Evolutionary conservation across 305 asterid genomes (phyloP).

Genomic region (Fraxinus xanthoxyloides): DNA sequence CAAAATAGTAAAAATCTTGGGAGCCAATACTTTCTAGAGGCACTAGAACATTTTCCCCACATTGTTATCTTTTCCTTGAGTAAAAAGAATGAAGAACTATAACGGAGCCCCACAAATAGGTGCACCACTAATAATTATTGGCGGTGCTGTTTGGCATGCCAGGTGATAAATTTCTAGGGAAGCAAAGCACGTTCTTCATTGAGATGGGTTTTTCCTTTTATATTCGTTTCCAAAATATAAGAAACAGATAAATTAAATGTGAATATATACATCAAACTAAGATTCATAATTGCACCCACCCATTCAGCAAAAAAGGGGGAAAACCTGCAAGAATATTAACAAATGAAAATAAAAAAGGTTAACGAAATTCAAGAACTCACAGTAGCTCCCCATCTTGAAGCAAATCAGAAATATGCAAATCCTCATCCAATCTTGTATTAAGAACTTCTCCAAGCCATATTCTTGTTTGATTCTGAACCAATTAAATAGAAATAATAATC

Average conservation of each 20-base stretch:
- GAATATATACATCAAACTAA: background rate
- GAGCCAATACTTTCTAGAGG: background rate
- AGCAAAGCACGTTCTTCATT: background rate
- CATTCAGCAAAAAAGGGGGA: background rate
- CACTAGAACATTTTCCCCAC: background rate
- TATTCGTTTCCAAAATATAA: background rate
- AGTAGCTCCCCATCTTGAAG: conserved; percentile 91
- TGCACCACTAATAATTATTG: background rate
- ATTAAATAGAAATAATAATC: background rate
- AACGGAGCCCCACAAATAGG: background rate
- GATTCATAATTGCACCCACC: conserved; percentile 16
- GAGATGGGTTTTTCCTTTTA: background rate
- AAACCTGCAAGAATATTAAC: background rate
- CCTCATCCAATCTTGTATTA: conserved; percentile 55
- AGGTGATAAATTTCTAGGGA: background rate
- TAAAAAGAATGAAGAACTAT: background rate
- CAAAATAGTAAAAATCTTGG: background rate
- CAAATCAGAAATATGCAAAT: conserved; percentile 61
- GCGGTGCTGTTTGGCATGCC: background rate
- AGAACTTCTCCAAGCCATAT: conserved; percentile 85
- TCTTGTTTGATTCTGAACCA: conserved; percentile 70
- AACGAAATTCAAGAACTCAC: conserved; percentile 41
- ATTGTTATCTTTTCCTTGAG: background rate
- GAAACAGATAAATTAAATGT: background rate
- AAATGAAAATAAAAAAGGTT: background rate